Conservation (phyloP, 768 basidiomycete species). For the Tricholoma furcatifolium region DNA sequence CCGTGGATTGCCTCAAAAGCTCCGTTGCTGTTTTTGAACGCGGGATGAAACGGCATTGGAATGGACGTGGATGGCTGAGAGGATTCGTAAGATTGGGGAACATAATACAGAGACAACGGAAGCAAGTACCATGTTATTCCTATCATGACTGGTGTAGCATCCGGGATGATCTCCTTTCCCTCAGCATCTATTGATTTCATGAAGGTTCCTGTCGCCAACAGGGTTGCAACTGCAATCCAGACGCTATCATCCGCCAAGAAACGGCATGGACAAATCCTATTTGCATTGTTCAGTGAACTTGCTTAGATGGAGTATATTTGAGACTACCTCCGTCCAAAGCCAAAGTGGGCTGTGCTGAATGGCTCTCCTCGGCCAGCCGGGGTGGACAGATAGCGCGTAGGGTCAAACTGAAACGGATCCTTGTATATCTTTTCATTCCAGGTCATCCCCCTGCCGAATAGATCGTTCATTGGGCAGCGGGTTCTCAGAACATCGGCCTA, state of each 20-base stretch:
- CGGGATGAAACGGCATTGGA: background rate
- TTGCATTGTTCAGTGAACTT: background rate
- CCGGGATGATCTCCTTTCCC: background rate
- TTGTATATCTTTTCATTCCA: conserved; percentile 8
- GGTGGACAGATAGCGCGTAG: conserved; percentile 10
- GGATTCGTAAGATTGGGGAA: background rate
- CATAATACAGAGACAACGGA: background rate
- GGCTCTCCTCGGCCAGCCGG: conserved; percentile 13
- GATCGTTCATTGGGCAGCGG: background rate
- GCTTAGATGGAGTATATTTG: background rate
- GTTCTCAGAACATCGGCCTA: too few species aligned
- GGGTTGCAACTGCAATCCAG: conserved; percentile 18
- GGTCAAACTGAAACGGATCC: conserved; percentile 11
- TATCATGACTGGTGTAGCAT: conserved; percentile 1
- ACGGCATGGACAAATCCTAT: conserved; percentile 34
- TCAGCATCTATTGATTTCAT: conserved; percentile 3
- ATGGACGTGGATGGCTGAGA: background rate
- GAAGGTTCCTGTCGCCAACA: conserved; percentile 1
- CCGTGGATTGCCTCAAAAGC: background rate
- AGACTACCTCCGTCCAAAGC: conserved; percentile 13
- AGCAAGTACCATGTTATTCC: background rate
- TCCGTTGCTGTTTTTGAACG: background rate
- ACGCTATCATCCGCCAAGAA: conserved; percentile 39
- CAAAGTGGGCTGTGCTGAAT: conserved; percentile 7
- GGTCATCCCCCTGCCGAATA: conserved; percentile 8